These are phyloP conservation scores for Leptodermis oblonga DNA, from an alignment of 257 asterid genomes.

Conservation along the genomic window DNA sequence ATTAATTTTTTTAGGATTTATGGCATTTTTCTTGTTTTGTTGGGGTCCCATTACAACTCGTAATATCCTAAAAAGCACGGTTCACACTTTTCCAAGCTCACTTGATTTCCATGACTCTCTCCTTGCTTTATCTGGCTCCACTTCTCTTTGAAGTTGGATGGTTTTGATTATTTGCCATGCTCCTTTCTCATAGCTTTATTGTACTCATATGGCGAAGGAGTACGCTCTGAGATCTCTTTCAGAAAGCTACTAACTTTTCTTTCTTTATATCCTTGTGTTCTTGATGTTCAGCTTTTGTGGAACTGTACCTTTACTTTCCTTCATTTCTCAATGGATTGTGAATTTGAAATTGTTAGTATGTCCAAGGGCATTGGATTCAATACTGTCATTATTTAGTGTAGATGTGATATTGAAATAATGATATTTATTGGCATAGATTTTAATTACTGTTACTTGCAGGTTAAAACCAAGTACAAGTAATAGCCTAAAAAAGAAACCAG, in stretches of 20 bases:
- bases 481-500: constrained; percentile 59
- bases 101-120: background rate
- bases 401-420: background rate
- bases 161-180: too few relatives aligned
- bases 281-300: background rate
- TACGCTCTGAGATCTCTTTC: constrained; percentile 4
- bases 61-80: background rate
- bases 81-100: background rate
- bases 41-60: too few relatives aligned
- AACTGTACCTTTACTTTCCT: background rate
- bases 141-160: background rate
- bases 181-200: background rate
- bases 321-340: background rate
- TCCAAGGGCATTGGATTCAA: background rate
- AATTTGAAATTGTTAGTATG: background rate
- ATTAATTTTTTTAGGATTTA: background rate
- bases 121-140: background rate
- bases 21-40: background rate
- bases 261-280: background rate
- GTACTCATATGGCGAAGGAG: background rate
- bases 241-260: background rate
- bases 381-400: background rate
- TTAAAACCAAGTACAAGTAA: constrained; percentile 53
- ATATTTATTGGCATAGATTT: background rate
- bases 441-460: constrained; percentile 40